phyloP scores from a whole-genome alignment of 1,284 basidiomycete species.

The Sporisorium iseilematis-ciliati region DNA sequence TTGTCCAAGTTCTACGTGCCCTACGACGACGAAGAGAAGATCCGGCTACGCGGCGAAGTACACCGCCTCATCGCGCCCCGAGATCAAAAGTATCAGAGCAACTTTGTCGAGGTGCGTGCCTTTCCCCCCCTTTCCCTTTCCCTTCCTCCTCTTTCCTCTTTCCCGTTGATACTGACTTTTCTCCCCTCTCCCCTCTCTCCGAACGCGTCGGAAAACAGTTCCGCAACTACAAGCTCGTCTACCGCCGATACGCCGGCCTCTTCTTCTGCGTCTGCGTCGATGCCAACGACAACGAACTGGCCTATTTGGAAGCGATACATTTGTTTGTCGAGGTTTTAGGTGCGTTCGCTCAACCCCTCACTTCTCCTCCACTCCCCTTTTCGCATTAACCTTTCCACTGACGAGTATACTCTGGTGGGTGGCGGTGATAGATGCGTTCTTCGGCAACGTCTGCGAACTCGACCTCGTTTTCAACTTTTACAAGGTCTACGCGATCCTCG shows the following conservation, averaged over 20 bases:
- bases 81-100: slow-evolving; percentile 98
- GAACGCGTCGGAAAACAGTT: slow-evolving; percentile 24
- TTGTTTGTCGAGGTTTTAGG: slow-evolving; percentile 98
- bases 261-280: slow-evolving; percentile 97
- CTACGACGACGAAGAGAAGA: slow-evolving; percentile 74
- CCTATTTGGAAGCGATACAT: slow-evolving; percentile 96
- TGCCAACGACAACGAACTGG: slow-evolving; percentile 96
- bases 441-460: slow-evolving; percentile 97
- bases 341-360: slow-evolving; percentile 69
- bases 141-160: no score
- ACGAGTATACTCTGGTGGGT: no score
- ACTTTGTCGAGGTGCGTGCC: slow-evolving; percentile 90
- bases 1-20: slow-evolving; percentile 97
- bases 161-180: no score
- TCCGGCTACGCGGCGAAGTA: slow-evolving; percentile 91
- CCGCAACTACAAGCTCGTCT: slow-evolving; percentile 64
- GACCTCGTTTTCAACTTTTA: slow-evolving; percentile 99
- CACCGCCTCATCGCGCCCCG: slow-evolving; percentile 94
- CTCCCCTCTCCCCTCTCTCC: no score
- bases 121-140: neutral
- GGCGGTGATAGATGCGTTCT: slow-evolving; percentile 82
- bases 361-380: neutral
- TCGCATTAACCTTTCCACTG: neutral
- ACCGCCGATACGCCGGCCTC: slow-evolving; percentile 77
- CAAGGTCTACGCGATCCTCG: slow-evolving; percentile 96